Conservation (phyloP, 108 stramenopile species). For the Pseudonitzschia delicatissima region DNA sequence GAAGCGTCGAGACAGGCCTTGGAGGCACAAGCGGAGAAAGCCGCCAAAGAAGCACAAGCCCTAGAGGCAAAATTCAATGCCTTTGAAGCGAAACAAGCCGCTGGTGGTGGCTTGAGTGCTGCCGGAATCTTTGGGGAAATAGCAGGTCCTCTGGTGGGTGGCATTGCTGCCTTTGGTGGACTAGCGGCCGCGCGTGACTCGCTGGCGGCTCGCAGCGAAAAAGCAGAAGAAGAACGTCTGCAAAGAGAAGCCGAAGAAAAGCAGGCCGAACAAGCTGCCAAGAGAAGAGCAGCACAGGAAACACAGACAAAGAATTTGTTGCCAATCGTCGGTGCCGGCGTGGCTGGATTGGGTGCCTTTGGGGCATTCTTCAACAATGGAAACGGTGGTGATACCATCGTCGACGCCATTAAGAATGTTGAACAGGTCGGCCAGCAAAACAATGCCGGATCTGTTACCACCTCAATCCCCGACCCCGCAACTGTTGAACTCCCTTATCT, state of each 20-base stretch:
- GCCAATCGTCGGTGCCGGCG: not conserved
- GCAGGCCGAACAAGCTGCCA: not conserved
- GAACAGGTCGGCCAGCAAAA: not conserved
- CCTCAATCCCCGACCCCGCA: not conserved
- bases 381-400: not conserved
- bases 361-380: slow-evolving; percentile 1
- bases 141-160: not conserved
- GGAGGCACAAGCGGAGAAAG: not conserved
- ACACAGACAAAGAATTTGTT: not conserved
- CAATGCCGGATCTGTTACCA: not conserved
- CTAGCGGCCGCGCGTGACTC: not conserved
- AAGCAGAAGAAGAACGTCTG: slow-evolving; percentile 10
- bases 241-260: slow-evolving; percentile 4
- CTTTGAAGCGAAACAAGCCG: slow-evolving; percentile 4
- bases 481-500: slow-evolving; percentile 9
- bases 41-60: slow-evolving; percentile 2
- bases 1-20: not conserved
- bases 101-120: not conserved
- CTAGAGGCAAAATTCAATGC: slow-evolving; percentile 2
- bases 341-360: slow-evolving; percentile 9
- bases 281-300: not conserved
- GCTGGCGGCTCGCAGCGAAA: not conserved
- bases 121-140: not conserved
- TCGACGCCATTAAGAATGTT: not conserved
- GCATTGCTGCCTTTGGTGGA: not conserved